A percentile compares a stretch with the other conserved stretches of the same genome.
Conservation (phyloP, 768 basidiomycete genomes). For the Boletus subparvulus region DNA sequence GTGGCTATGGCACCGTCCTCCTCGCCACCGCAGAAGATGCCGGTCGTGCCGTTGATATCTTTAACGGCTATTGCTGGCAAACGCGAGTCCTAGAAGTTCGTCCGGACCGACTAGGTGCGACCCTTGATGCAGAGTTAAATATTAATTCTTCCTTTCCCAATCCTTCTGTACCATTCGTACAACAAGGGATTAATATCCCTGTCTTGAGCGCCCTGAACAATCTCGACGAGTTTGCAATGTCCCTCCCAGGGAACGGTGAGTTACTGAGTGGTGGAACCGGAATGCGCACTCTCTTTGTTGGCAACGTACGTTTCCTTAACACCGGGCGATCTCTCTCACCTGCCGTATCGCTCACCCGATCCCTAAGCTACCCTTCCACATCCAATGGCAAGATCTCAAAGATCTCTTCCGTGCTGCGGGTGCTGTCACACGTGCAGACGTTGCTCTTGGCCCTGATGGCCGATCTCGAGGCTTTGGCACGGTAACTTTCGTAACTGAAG, state of each 20-base stretch:
- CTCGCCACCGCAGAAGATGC: constrained; percentile 95
- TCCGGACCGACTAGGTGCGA: constrained; percentile 66
- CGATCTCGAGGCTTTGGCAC: constrained; percentile 92
- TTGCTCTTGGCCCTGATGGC: constrained; percentile 84
- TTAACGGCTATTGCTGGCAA: constrained; percentile 98
- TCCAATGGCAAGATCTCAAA: constrained; percentile 98
- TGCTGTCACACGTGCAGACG: constrained; percentile 86
- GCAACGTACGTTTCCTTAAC: constrained; percentile 62
- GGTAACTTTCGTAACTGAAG: constrained; percentile 79
- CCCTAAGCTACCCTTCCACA: constrained; percentile 84
- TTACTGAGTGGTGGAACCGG: constrained; percentile 29
- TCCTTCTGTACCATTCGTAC: constrained; percentile 19
- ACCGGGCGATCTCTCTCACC: constrained; percentile 1
- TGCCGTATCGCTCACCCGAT: constrained; percentile 17
- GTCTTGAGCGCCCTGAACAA: constrained; percentile 11
- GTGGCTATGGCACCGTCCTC: constrained; percentile 93
- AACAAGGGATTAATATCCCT: constrained; percentile 18
- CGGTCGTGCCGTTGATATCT: constrained; percentile 90
- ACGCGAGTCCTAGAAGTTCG: constrained; percentile 89
- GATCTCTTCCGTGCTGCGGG: constrained; percentile 93
- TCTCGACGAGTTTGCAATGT: constrained; percentile 19
- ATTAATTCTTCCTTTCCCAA: constrained; percentile 12
- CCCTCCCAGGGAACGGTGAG: constrained; percentile 21
- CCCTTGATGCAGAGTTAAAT: constrained; percentile 25
- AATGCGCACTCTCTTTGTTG: constrained; percentile 75